phyloP scores from a whole-genome alignment of 768 basidiomycete species.

The Cyclocybe cylindracea region DNA sequence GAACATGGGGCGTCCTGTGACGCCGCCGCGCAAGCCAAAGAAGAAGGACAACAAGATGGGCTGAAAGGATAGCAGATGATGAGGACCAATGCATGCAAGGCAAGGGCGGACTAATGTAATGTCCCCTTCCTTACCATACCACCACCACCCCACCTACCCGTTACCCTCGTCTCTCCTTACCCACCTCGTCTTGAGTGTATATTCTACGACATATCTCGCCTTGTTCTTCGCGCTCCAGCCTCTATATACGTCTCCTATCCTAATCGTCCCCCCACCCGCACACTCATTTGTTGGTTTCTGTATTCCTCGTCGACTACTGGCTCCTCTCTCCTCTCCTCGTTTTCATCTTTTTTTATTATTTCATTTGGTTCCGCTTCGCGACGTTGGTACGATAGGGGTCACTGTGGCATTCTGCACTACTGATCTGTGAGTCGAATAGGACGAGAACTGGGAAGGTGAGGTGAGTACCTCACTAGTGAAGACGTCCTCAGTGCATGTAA shows the following conservation, averaged over 20 bases:
- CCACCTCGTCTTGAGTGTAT: slow-evolving; percentile 2
- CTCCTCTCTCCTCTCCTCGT: neutral
- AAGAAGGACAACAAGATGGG: slow-evolving; percentile 83
- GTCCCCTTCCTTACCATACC: slow-evolving; percentile 1
- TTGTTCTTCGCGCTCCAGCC: neutral
- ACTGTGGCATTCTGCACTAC: slow-evolving; percentile 4
- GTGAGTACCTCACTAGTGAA: no score
- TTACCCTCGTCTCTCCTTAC: neutral
- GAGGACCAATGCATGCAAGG: neutral
- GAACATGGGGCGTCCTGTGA: slow-evolving; percentile 86
- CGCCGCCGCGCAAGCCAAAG: slow-evolving; percentile 96
- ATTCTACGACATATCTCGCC: neutral
- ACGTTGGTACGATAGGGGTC: slow-evolving; percentile 18
- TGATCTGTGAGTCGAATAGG: neutral
- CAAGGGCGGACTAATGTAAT: slow-evolving; percentile 6
- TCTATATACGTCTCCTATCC: neutral
- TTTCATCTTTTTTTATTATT: slow-evolving; percentile 7
- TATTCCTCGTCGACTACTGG: slow-evolving; percentile 1
- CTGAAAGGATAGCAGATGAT: slow-evolving; percentile 9
- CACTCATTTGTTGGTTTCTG: slow-evolving; percentile 9
- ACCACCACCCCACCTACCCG: neutral
- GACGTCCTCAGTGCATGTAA: no score
- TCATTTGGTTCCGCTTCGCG: slow-evolving; percentile 7
- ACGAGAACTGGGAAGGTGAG: no score
- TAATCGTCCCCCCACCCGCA: neutral